phyloP scores from a whole-genome alignment of 192 early-diverging fungal genomes.

The Entomortierella chlamydospora region DNA sequence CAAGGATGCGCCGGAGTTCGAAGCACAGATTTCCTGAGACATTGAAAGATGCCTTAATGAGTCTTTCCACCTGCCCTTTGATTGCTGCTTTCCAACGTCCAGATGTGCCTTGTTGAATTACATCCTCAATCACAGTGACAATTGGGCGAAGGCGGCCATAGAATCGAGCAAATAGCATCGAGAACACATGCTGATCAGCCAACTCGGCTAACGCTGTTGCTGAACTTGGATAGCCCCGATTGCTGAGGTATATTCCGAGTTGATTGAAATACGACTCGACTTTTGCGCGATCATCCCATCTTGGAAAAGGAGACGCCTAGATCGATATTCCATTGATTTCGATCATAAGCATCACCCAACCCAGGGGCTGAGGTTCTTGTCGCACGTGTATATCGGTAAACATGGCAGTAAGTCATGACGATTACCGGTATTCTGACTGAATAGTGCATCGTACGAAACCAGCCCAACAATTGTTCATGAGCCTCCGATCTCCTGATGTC shows the following conservation, averaged over 20 bases:
- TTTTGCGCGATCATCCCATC: neutral
- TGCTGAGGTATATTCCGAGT: neutral
- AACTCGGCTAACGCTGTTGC: neutral
- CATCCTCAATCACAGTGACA: neutral
- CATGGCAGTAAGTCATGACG: no score
- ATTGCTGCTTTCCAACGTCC: neutral
- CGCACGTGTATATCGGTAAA: no score
- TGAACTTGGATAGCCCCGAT: neutral
- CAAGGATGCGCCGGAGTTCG: neutral
- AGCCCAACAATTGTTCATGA: no score
- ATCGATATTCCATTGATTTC: no score
- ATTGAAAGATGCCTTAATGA: neutral
- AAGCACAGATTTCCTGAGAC: neutral
- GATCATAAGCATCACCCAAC: neutral
- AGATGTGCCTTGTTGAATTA: neutral
- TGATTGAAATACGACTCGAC: neutral
- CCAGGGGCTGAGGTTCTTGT: no score
- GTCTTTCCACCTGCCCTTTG: neutral
- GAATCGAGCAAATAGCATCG: slow-evolving; percentile 1
- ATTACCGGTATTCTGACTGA: no score
- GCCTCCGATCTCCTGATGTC: no score
- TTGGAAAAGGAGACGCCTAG: neutral
- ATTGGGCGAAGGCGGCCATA: neutral
- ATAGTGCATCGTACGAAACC: no score
- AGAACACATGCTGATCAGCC: neutral